phyloP scores from a whole-genome alignment of 1,284 basidiomycete species.

The Ustilago crameri region DNA sequence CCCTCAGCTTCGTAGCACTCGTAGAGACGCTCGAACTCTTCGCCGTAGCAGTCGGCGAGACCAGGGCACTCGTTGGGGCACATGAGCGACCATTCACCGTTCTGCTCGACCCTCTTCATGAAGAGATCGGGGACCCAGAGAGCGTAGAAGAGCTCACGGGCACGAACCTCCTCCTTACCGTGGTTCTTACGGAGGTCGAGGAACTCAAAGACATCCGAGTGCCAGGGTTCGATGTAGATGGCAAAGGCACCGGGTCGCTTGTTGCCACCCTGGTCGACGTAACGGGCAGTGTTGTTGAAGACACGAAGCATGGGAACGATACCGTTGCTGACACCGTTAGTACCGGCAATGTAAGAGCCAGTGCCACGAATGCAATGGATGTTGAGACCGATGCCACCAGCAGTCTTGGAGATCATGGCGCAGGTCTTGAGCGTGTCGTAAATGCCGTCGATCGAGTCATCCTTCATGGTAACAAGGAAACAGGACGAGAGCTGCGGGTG shows the following conservation, averaged over 20 bases:
- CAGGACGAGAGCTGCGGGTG: slow-evolving; percentile 94
- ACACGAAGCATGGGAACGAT: slow-evolving; percentile 99
- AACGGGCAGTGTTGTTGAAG: slow-evolving; percentile 97
- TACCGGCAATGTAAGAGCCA: slow-evolving; percentile 86
- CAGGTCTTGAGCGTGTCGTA: slow-evolving; percentile 98
- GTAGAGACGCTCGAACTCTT: slow-evolving; percentile 91
- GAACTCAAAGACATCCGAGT: slow-evolving; percentile 97
- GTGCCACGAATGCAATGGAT: slow-evolving; percentile 98
- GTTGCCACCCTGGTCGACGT: slow-evolving; percentile 99
- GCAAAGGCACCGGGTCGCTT: slow-evolving; percentile 99
- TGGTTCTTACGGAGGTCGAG: slow-evolving; percentile 98
- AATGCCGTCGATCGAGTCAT: slow-evolving; percentile 98
- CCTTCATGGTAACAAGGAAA: slow-evolving; percentile 98
- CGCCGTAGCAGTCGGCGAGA: slow-evolving; percentile 88
- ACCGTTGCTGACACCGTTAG: slow-evolving; percentile 97
- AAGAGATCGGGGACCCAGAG: slow-evolving; percentile 99
- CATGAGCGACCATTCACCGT: slow-evolving; percentile 94
- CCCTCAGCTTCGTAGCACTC: slow-evolving; percentile 91
- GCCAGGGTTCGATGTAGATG: slow-evolving; percentile 97
- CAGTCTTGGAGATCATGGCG: slow-evolving; percentile 99
- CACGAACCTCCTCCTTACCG: slow-evolving; percentile 97
- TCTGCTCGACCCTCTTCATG: slow-evolving; percentile 70
- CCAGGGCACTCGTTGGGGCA: slow-evolving; percentile 96
- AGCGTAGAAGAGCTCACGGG: slow-evolving; percentile 97
- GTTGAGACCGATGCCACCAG: slow-evolving; percentile 94